phyloP scores from a whole-genome alignment of 2,329 filamentous ascomycete genomes.

The Epichloe sibirici region DNA sequence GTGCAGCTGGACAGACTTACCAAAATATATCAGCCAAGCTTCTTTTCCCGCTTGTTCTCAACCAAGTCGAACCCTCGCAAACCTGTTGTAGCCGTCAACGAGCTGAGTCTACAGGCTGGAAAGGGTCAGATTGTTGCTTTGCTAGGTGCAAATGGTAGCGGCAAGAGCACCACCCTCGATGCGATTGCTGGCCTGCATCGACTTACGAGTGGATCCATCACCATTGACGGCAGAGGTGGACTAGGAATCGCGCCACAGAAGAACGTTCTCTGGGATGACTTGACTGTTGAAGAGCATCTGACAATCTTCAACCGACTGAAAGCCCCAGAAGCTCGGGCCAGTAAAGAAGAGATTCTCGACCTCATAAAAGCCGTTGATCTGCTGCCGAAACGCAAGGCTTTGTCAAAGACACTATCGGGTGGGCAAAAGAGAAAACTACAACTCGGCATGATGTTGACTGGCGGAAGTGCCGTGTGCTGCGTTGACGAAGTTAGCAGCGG shows the following conservation, averaged over 20 bases:
- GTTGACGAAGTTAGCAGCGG: constrained; percentile 87
- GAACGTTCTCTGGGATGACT: constrained; percentile 84
- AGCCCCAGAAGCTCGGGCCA: constrained; percentile 42
- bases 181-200: constrained; percentile 74
- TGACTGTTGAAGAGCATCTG: constrained; percentile 79
- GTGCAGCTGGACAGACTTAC: constrained; percentile 62
- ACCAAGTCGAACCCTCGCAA: constrained; percentile 29
- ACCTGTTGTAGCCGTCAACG: constrained; percentile 66
- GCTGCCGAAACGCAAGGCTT: constrained; percentile 57
- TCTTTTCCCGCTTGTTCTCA: constrained; percentile 41
- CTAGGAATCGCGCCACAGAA: constrained; percentile 85
- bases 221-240: constrained; percentile 64
- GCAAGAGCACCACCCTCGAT: constrained; percentile 83
- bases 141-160: constrained; percentile 79
- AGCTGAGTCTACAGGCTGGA: constrained; percentile 56
- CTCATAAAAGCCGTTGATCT: constrained; percentile 65
- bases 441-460: constrained; percentile 89
- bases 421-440: constrained; percentile 90
- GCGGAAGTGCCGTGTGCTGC: constrained; percentile 77
- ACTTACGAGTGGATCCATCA: constrained; percentile 63
- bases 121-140: constrained; percentile 77
- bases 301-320: constrained; percentile 76
- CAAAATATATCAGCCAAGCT: constrained; percentile 62
- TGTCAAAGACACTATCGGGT: constrained; percentile 68
- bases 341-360: constrained; percentile 44